phyloP scores from a whole-genome alignment of 106 monocot species.

The Acanthochlamys bracteata region DNA sequence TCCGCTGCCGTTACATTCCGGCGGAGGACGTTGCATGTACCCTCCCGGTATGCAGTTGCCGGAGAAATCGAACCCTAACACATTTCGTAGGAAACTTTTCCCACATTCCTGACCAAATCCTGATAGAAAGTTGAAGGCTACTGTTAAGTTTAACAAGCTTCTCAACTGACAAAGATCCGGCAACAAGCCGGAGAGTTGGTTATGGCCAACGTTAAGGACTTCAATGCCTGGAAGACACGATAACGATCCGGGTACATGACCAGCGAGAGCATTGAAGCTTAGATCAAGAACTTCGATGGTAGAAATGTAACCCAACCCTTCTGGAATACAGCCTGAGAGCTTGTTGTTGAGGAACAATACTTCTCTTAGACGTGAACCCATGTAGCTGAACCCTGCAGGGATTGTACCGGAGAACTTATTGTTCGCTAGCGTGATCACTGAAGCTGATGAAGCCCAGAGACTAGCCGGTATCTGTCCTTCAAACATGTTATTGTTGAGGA shows the following conservation, averaged over 20 bases:
- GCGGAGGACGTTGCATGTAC: constrained; percentile 61
- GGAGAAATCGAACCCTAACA: constrained; percentile 62
- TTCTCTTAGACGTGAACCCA: constrained; percentile 34
- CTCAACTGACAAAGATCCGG: constrained; percentile 60
- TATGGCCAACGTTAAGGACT: constrained; percentile 78
- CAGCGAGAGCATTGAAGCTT: constrained; percentile 70
- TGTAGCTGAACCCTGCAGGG: constrained; percentile 37
- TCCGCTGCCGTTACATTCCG: constrained; percentile 46
- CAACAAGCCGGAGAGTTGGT: constrained; percentile 59
- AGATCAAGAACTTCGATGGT: constrained; percentile 67
- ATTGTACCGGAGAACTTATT: constrained; percentile 62
- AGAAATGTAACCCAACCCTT: constrained; percentile 41
- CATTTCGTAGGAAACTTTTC: constrained; percentile 28
- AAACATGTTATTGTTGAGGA: constrained; percentile 64
- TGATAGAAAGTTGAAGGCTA: constrained; percentile 55
- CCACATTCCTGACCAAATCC: constrained; percentile 49
- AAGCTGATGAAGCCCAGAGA: constrained; percentile 55
- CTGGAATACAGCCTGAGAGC: constrained; percentile 82
- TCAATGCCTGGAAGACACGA: constrained; percentile 65
- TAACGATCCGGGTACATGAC: constrained; percentile 50
- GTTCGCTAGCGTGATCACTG: constrained; percentile 56
- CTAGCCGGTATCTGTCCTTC: constrained; percentile 41
- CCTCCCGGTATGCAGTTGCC: constrained; percentile 75
- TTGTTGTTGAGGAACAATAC: constrained; percentile 69
- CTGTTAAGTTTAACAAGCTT: constrained; percentile 58